These are phyloP conservation scores for Aspergillus thermomutatus DNA, from an alignment of 2,329 filamentous ascomycete genomes.

Conservation along the genomic window DNA sequence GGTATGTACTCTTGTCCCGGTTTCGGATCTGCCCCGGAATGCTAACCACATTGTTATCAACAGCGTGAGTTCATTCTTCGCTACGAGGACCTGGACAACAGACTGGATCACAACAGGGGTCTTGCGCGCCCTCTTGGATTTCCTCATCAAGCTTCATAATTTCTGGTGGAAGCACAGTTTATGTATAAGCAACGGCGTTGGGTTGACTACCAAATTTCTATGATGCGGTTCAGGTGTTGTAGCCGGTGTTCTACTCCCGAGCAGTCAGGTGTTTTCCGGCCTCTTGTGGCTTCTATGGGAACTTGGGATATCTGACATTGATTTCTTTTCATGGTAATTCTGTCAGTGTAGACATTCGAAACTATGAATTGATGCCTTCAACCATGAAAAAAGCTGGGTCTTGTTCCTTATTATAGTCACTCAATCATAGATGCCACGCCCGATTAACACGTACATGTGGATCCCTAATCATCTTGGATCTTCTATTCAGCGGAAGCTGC, in stretches of 20 bases:
- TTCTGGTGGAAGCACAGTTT: slow-evolving; percentile 14
- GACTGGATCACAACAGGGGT: slow-evolving; percentile 38
- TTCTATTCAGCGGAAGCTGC: not conserved
- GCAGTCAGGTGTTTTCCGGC: slow-evolving; percentile 25
- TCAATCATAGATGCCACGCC: not conserved
- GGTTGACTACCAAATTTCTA: slow-evolving; percentile 25
- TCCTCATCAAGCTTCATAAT: slow-evolving; percentile 36
- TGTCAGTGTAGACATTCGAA: not conserved
- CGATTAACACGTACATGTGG: not conserved
- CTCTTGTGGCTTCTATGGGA: slow-evolving; percentile 21
- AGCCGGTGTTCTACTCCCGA: slow-evolving; percentile 21
- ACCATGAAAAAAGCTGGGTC: not conserved
- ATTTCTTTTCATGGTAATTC: slow-evolving; percentile 13
- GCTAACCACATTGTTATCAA: slow-evolving; percentile 14
- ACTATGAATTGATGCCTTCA: not conserved
- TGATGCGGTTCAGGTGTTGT: slow-evolving; percentile 23
- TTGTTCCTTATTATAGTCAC: not conserved
- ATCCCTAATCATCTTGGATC: too few species aligned
- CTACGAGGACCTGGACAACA: slow-evolving; percentile 50
- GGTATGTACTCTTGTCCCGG: slow-evolving; percentile 30
- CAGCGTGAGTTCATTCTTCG: slow-evolving; percentile 49
- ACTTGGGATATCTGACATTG: slow-evolving; percentile 24
- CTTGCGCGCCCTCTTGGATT: slow-evolving; percentile 34
- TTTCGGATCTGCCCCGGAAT: not conserved
- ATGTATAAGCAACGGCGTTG: slow-evolving; percentile 32